Percentiles rank a stretch among this genome's conserved stretches.
These are phyloP conservation scores for Cicer bijugum DNA, from an alignment of 306 rosid genomes.

Conservation along the genomic window DNA sequence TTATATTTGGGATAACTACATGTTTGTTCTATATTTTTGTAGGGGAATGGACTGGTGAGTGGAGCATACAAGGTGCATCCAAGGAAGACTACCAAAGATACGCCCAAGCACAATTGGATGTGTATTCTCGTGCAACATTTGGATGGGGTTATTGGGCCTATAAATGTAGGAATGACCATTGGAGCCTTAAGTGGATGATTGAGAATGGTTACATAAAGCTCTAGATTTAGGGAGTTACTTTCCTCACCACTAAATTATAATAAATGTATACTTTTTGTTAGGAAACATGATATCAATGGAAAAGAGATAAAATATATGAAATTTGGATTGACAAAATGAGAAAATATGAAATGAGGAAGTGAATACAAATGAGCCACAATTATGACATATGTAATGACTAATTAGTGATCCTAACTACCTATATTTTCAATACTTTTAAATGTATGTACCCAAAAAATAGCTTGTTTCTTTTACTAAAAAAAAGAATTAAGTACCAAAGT, in stretches of 20 bases:
- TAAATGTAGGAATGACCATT: constrained; percentile 37
- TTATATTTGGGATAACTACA: background rate
- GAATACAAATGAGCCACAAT: too few relatives aligned
- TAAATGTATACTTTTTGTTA: too few relatives aligned
- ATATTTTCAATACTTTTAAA: too few relatives aligned
- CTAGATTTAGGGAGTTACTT: background rate
- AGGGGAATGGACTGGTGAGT: constrained; percentile 62
- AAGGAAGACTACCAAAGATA: constrained; percentile 46
- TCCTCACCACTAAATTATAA: background rate
- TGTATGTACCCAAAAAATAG: too few relatives aligned
- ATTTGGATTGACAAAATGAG: too few relatives aligned
- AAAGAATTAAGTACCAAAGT: too few relatives aligned
- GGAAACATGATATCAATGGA: too few relatives aligned
- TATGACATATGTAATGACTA: too few relatives aligned
- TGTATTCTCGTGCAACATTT: constrained; percentile 54
- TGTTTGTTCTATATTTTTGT: background rate
- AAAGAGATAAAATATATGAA: too few relatives aligned
- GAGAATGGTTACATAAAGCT: constrained; percentile 24
- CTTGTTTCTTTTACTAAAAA: too few relatives aligned
- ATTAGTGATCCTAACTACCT: too few relatives aligned
- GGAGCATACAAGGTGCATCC: constrained; percentile 28
- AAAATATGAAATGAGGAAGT: too few relatives aligned
- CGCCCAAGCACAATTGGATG: constrained; percentile 50
- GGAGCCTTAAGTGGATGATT: constrained; percentile 59
- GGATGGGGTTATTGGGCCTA: constrained; percentile 70